These are phyloP conservation scores for Dothistroma pini DNA, from an alignment of 2,329 filamentous ascomycete species.

Conservation along the genomic window DNA sequence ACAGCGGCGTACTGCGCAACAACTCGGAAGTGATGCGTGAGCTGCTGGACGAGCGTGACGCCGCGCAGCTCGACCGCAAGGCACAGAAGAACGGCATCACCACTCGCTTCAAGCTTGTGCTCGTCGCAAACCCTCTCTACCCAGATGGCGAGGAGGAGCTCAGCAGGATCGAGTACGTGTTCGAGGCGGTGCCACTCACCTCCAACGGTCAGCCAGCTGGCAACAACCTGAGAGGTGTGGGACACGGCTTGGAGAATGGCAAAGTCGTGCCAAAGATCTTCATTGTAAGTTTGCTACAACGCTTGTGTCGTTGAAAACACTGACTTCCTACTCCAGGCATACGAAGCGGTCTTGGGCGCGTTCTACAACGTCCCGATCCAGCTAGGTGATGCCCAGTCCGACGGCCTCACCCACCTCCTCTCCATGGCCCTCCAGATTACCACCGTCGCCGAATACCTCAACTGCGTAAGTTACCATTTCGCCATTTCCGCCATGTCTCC, in stretches of 20 bases:
- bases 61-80: conserved; percentile 29
- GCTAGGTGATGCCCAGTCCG: conserved; percentile 39
- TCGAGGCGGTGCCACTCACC: conserved; percentile 20
- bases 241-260: conserved; percentile 25
- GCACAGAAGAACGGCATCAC: conserved; percentile 27
- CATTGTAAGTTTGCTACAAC: conserved; percentile 13
- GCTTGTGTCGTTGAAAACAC: background rate
- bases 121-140: conserved; percentile 17
- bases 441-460: conserved; percentile 46
- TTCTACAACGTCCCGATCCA: conserved; percentile 44
- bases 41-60: conserved; percentile 25
- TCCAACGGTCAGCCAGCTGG: conserved; percentile 15
- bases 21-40: conserved; percentile 20
- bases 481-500: background rate
- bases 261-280: conserved; percentile 15
- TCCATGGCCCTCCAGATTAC: conserved; percentile 41
- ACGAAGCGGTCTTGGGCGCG: conserved; percentile 44
- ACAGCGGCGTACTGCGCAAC: conserved; percentile 36
- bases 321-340: conserved; percentile 33
- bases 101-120: conserved; percentile 25
- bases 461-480: conserved; percentile 32
- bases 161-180: conserved; percentile 10
- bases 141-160: conserved; percentile 7
- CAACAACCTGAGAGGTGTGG: conserved; percentile 9
- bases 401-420: conserved; percentile 39